Percentiles rank a stretch among this genome's conserved stretches.
These are phyloP conservation scores for Lachancea kluyveri DNA, from an alignment of 805 yeast species.

Conservation along the genomic window DNA sequence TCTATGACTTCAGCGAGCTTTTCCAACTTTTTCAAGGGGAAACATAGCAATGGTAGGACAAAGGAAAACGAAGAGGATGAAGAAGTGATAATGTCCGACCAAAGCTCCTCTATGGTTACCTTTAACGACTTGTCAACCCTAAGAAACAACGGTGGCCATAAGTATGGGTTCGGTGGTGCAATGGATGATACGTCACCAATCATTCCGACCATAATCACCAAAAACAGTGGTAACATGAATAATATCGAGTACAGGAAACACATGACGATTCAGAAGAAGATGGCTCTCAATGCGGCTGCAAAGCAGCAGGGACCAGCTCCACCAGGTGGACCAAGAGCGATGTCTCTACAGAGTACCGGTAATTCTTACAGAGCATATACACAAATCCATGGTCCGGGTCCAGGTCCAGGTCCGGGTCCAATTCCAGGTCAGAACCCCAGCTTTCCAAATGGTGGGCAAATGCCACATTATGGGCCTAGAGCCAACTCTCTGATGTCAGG, in stretches of 20 bases:
- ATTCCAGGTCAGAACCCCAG: conserved; percentile 1
- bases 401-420: neutral
- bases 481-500: conserved; percentile 12
- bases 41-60: conserved; percentile 2
- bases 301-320: conserved; percentile 23
- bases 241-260: conserved; percentile 65
- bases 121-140: conserved; percentile 60
- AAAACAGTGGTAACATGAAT: conserved; percentile 30
- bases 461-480: conserved; percentile 6
- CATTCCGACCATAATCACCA: conserved; percentile 58
- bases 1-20: conserved; percentile 3
- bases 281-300: conserved; percentile 42
- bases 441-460: conserved; percentile 5
- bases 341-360: conserved; percentile 34
- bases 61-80: conserved; percentile 34
- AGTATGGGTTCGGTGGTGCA: conserved; percentile 42
- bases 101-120: conserved; percentile 39
- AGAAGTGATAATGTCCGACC: conserved; percentile 27
- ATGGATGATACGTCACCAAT: conserved; percentile 60
- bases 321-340: conserved; percentile 36
- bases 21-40: conserved; percentile 5
- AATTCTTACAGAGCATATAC: too few species aligned
- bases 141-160: conserved; percentile 55
- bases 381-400: conserved; percentile 1
- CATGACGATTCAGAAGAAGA: conserved; percentile 60